phyloP scores from a whole-genome alignment of 1,284 basidiomycete species.

The Sporisorium scitamineum region DNA sequence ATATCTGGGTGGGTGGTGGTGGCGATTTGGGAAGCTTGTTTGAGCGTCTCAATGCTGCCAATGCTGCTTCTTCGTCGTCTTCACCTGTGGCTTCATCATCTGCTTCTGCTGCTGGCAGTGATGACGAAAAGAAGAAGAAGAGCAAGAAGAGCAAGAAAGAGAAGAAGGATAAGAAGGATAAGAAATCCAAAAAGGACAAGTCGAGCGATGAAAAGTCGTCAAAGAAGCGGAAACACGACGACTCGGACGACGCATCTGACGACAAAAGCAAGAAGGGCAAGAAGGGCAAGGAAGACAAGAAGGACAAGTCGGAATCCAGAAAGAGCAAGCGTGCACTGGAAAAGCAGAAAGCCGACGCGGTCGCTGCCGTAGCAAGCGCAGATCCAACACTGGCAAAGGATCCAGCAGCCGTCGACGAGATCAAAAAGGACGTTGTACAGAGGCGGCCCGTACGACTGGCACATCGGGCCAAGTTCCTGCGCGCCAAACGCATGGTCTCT shows the following conservation, averaged over 20 bases:
- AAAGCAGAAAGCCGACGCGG: slow-evolving; percentile 27
- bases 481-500: slow-evolving; percentile 63
- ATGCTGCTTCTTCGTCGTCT: slow-evolving; percentile 35
- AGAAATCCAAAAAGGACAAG: slow-evolving; percentile 10
- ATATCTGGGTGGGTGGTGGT: slow-evolving; percentile 65
- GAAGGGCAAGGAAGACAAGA: slow-evolving; percentile 38
- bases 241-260: slow-evolving; percentile 10
- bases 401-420: slow-evolving; percentile 29
- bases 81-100: slow-evolving; percentile 31
- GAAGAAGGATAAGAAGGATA: slow-evolving; percentile 23
- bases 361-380: slow-evolving; percentile 20
- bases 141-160: slow-evolving; percentile 40
- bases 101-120: slow-evolving; percentile 4
- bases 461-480: slow-evolving; percentile 65
- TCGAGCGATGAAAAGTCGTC: slow-evolving; percentile 21
- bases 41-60: slow-evolving; percentile 66
- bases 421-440: slow-evolving; percentile 37
- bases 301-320: slow-evolving; percentile 21
- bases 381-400: slow-evolving; percentile 25
- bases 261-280: slow-evolving; percentile 32
- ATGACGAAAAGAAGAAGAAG: slow-evolving; percentile 25
- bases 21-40: slow-evolving; percentile 66
- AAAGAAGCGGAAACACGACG: slow-evolving; percentile 46
- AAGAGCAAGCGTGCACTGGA: slow-evolving; percentile 21
- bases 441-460: slow-evolving; percentile 36